A percentile compares a stretch with the other conserved stretches of the same genome.
These are phyloP conservation scores for Penicillium desertorum DNA, from an alignment of 495 filamentous ascomycete genomes.

Conservation along the genomic window DNA sequence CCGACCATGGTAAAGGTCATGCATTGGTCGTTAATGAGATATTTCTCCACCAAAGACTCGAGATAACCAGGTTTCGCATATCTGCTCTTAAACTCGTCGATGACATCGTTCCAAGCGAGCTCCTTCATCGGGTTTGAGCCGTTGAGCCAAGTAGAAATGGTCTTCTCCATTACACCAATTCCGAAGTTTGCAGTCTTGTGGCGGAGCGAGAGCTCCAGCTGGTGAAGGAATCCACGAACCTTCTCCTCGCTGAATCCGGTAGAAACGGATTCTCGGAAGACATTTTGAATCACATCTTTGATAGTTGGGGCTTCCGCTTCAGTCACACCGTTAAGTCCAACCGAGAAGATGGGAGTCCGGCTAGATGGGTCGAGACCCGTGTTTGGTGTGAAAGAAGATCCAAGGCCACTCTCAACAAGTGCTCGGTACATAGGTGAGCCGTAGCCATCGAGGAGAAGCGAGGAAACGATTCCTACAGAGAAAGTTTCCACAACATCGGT, in stretches of 20 bases:
- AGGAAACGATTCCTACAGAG: slow-evolving; percentile 75
- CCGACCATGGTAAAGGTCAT: slow-evolving; percentile 95
- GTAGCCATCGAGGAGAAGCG: slow-evolving; percentile 86
- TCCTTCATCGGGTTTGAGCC: slow-evolving; percentile 89
- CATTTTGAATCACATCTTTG: slow-evolving; percentile 66
- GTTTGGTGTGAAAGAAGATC: slow-evolving; percentile 91
- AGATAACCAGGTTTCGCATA: slow-evolving; percentile 74
- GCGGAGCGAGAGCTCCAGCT: slow-evolving; percentile 83
- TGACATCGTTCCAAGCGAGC: slow-evolving; percentile 84
- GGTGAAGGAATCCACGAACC: slow-evolving; percentile 89
- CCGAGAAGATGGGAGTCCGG: slow-evolving; percentile 77
- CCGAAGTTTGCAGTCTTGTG: slow-evolving; percentile 96
- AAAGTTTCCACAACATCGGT: slow-evolving; percentile 83
- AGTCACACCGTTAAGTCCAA: slow-evolving; percentile 83
- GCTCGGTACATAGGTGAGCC: slow-evolving; percentile 89
- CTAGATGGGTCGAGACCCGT: slow-evolving; percentile 82
- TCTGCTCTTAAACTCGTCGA: slow-evolving; percentile 72
- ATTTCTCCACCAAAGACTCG: slow-evolving; percentile 82
- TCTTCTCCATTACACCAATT: slow-evolving; percentile 80
- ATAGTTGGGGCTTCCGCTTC: slow-evolving; percentile 74
- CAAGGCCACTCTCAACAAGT: slow-evolving; percentile 87
- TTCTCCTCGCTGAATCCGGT: slow-evolving; percentile 86
- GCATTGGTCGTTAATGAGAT: slow-evolving; percentile 80
- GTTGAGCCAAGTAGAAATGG: slow-evolving; percentile 92
- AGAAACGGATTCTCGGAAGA: slow-evolving; percentile 60